Base-by-base conservation (phyloP, 2,329 filamentous ascomycete species). In the Stenocarpella maydis region DNA sequence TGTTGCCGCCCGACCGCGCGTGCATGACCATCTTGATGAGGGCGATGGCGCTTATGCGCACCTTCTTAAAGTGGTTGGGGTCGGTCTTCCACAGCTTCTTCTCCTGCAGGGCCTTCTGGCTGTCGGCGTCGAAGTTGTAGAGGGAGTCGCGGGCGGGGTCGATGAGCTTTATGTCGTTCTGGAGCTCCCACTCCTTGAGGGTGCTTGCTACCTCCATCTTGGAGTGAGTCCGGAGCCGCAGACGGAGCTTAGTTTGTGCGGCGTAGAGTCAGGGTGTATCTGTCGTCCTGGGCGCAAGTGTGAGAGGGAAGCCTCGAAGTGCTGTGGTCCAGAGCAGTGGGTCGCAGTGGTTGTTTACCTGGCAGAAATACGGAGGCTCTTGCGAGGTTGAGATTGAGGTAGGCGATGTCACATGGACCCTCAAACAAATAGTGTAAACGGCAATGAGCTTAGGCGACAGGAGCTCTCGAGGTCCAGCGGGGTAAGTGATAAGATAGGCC, bases 21-120 rank as follows among this genome's bases (percentile, higher is more conserved):
- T 99, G 96, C 93, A 98, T 98, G 73, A 97, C 94, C 96, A 99
- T 99, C 83, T 99, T 99, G 75, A 98, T 88, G 70, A 99, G 88
- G 6, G 96, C 96, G 15, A 97, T 91, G 69, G 96, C 94, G 65
- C 93, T 97, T 81, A 99, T 95, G 76, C 95, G 93, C 55, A 98
- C 94, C 66, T 92, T 88, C 79, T 95, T 97, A 88, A 98, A 99
- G 85, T 98, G 91, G 80, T 94, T 87, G 0, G 92, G 91, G 77
- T 98, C 90, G 55, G 84, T 84, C 61, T 83, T 84, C 96, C 96
- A 98, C 71, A 95, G 94, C 66, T 87, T 87, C 26, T 86, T 83
- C 14, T 86, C 82, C 72, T 86, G 86, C 73, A 92, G 87, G 45
- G 85, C 82, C 77, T 91, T 92, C 76, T 96, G 91, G 52, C 88